Evolutionary conservation across 352 stramenopile genomes (phyloP), one percentile per base, ranked within the genome.

Genomic region (Phytophthora foliorum): DNA sequence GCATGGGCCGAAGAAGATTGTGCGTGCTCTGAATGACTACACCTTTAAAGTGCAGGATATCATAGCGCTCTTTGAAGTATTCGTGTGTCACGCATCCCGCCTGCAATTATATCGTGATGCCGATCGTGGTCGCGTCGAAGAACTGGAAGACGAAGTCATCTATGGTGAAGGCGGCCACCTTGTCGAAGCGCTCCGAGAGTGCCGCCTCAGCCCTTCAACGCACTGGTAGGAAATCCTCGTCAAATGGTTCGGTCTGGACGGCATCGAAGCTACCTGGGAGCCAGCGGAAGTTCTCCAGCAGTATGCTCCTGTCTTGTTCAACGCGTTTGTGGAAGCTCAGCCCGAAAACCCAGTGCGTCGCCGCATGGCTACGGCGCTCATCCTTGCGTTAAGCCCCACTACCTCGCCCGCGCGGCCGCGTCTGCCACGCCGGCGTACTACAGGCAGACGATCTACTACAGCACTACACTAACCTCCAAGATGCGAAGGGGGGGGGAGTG

Each of bases 1-100:
- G 70, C 56, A 51, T 7, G 65, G 56, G 4, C 63, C 58, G 0
- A 64, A 65, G 34, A 19, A 19, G 1, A 42, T 42, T 19, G 8
- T 42, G 8, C 7, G 13, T 0, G 56, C 52, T 4, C 39, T 72
- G 4, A 65, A 45, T 14, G 57, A 66, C 29, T 69, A 63, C 42
- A 63, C 57, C 3, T 78, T 72, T n/a, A 60, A 78, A 24, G 52
- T 74, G 0, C 70, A 74, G 21, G 46, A 78, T 42, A 24, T 78
- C 1, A 32, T 62, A 4, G 50, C 16, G 6, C 64, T 59, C 9
- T 67, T 59, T 25, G 24, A 10, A 11, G 27, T 54, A 2, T 48
- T 32, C 4, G 27, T 63, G 0, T 8, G 25, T 4, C 67, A 75
- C 39, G 56, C 59, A 6, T 49, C 60, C 7, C 42, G 48, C 0